Percentiles rank a stretch among this genome's conserved stretches.
phyloP scores from a whole-genome alignment of 331 rosid species.

The Prunus yedoensis region DNA sequence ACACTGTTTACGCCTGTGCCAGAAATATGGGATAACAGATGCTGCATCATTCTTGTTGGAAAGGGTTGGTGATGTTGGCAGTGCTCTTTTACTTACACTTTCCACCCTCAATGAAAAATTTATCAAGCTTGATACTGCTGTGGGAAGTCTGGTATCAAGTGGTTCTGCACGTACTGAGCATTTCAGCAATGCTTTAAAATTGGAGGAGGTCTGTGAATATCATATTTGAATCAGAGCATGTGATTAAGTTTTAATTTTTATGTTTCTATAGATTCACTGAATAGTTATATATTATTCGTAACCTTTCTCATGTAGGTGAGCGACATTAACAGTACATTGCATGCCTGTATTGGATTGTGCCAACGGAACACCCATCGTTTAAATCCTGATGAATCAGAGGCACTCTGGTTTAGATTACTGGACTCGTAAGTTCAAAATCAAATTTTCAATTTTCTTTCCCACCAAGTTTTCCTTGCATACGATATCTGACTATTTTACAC shows the following conservation, averaged over 20 bases:
- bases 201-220: conserved; percentile 64
- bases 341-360: conserved; percentile 86
- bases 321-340: conserved; percentile 53
- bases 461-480: conserved; percentile 8
- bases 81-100: conserved; percentile 85
- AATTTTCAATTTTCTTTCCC: conserved; percentile 15
- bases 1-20: conserved; percentile 86
- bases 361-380: conserved; percentile 98
- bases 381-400: conserved; percentile 91
- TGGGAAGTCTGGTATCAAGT: conserved; percentile 51
- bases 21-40: conserved; percentile 76
- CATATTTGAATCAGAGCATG: conserved; percentile 20
- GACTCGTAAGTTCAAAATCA: conserved; percentile 71
- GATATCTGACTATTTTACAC: background rate
- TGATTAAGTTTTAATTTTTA: conserved; percentile 23
- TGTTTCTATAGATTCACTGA: conserved; percentile 16
- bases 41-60: conserved; percentile 93
- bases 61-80: conserved; percentile 94
- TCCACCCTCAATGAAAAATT: conserved; percentile 76
- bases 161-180: conserved; percentile 42
- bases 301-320: conserved; percentile 54
- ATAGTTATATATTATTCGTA: conserved; percentile 23
- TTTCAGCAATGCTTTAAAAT: conserved; percentile 39
- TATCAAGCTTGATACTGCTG: conserved; percentile 72
- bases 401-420: conserved; percentile 92